Percentiles rank a stretch among this genome's conserved stretches.
Evolutionary conservation across 192 early-diverging fungal genomes (phyloP).

Genomic region (Podila epigama): DNA sequence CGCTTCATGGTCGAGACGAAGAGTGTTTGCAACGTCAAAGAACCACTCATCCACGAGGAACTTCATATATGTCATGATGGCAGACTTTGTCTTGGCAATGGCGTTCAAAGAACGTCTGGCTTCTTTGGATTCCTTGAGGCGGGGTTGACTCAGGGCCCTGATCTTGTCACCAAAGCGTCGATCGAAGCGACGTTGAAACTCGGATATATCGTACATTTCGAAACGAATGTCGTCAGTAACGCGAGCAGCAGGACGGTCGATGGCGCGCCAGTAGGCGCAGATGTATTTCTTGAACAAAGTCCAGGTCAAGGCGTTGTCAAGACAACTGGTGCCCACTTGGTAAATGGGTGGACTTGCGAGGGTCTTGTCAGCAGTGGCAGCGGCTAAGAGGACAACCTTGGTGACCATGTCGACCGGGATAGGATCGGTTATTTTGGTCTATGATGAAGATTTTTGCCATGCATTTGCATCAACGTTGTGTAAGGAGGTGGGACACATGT

Average conservation of each 20-base stretch:
- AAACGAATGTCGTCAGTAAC: constrained; percentile 37
- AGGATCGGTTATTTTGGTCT: constrained; percentile 23
- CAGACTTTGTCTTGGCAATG: constrained; percentile 33
- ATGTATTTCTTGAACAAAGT: constrained; percentile 21
- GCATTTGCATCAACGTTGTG: no score
- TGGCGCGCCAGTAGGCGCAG: constrained; percentile 23
- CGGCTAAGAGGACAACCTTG: constrained; percentile 34
- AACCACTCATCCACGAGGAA: constrained; percentile 27
- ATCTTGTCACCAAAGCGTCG: constrained; percentile 38
- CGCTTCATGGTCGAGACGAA: constrained; percentile 27
- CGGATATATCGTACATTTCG: constrained; percentile 15
- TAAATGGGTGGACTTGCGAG: constrained; percentile 16
- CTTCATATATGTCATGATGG: constrained; percentile 31
- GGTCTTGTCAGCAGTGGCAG: constrained; percentile 22
- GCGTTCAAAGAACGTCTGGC: constrained; percentile 19
- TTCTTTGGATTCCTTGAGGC: constrained; percentile 15
- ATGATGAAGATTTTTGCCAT: background rate
- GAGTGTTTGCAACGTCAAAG: constrained; percentile 37
- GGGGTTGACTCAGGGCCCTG: constrained; percentile 21
- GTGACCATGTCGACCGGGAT: constrained; percentile 43
- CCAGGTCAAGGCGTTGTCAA: constrained; percentile 38
- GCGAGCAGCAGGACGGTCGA: constrained; percentile 20
- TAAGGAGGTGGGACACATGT: no score
- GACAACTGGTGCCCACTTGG: constrained; percentile 30
- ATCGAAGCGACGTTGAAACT: constrained; percentile 37